A percentile compares a stretch with the other conserved stretches of the same genome.
phyloP scores from a whole-genome alignment of 192 early-diverging fungal species.

The Gigaspora rosea region DNA sequence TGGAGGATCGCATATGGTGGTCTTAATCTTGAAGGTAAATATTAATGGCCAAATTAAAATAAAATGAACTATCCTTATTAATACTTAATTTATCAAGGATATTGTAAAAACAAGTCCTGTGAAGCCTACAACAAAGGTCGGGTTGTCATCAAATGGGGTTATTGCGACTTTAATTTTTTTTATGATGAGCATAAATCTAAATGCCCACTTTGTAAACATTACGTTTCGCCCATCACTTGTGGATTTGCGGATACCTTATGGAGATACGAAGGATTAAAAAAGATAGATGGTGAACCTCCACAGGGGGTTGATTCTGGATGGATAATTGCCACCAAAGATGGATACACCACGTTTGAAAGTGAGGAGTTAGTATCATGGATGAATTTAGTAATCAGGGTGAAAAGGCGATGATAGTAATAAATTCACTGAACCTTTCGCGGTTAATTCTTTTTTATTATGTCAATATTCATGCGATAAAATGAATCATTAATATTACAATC shows the following conservation, averaged over 20 bases:
- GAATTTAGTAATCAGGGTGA: not conserved
- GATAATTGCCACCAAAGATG: not conserved
- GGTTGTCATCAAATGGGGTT: not conserved
- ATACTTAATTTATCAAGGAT: not conserved
- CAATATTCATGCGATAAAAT: too few species aligned
- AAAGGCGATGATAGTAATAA: not conserved
- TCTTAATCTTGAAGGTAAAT: constrained; percentile 10
- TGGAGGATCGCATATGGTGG: not conserved
- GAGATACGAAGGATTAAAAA: constrained; percentile 5
- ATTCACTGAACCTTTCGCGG: too few species aligned
- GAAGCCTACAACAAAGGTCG: not conserved
- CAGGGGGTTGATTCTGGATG: not conserved
- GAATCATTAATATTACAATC: too few species aligned
- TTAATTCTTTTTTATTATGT: too few species aligned
- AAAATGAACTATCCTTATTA: not conserved
- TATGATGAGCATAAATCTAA: not conserved
- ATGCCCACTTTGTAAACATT: not conserved
- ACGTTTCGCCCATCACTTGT: not conserved
- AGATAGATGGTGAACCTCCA: not conserved
- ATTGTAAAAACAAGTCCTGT: not conserved
- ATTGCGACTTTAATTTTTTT: not conserved
- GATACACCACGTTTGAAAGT: not conserved
- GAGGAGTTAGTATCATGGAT: constrained; percentile 3
- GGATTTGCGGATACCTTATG: not conserved
- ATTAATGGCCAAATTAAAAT: not conserved